Conservation (phyloP, 305 asterid species). For the Ruellia speciosa region DNA sequence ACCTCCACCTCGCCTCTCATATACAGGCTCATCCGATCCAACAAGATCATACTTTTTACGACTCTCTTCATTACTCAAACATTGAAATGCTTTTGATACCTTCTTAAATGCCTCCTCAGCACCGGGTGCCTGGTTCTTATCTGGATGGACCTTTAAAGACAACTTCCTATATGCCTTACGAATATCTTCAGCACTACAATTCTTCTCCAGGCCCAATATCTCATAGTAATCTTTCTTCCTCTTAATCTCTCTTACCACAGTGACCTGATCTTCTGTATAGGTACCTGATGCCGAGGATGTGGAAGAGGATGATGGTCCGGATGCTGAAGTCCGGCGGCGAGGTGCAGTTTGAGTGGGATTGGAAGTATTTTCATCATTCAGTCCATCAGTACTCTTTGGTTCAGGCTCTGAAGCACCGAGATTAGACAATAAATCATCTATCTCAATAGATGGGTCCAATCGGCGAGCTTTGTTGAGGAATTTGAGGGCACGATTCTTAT, state of each 20-base stretch:
- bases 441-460: constrained; percentile 58
- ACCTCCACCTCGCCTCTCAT: constrained; percentile 45
- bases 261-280: constrained; percentile 63
- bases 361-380: constrained; percentile 24
- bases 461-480: constrained; percentile 79
- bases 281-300: constrained; percentile 29
- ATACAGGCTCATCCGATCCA: constrained; percentile 71
- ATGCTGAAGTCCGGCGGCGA: constrained; percentile 55
- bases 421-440: constrained; percentile 44
- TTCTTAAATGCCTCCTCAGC: constrained; percentile 92
- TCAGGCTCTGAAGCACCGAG: constrained; percentile 35
- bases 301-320: constrained; percentile 32
- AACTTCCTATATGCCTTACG: constrained; percentile 79
- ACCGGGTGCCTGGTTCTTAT: constrained; percentile 83
- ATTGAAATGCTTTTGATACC: constrained; percentile 90
- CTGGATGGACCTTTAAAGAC: constrained; percentile 90
- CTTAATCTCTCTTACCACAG: constrained; percentile 61
- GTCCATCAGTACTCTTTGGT: constrained; percentile 25
- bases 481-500: constrained; percentile 59
- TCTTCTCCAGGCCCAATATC: constrained; percentile 73
- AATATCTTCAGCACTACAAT: constrained; percentile 61
- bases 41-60: constrained; percentile 58
- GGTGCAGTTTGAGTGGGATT: constrained; percentile 36
- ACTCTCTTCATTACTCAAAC: constrained; percentile 70
- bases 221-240: constrained; percentile 84